Conservation (phyloP, 768 basidiomycete species). For the Basidioascus undulatus region DNA sequence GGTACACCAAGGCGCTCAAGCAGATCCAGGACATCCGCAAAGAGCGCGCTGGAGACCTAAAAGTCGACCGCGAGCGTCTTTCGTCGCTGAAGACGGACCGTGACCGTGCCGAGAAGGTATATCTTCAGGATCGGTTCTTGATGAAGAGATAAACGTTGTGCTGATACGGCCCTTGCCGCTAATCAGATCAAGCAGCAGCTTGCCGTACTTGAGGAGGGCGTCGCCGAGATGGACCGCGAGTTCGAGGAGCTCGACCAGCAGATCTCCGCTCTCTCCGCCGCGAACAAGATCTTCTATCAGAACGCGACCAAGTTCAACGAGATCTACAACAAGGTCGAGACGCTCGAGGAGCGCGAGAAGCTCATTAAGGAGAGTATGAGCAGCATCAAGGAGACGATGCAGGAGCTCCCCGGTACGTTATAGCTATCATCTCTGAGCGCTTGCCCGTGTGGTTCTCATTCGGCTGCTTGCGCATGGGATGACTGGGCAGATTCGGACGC, state of each 20-base stretch:
- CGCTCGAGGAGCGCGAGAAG: constrained; percentile 33
- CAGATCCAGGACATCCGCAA: constrained; percentile 75
- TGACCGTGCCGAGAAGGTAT: constrained; percentile 52
- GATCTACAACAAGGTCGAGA: constrained; percentile 44
- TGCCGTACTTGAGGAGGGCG: constrained; percentile 31
- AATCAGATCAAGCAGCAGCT: constrained; percentile 28
- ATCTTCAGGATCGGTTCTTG: constrained; percentile 2
- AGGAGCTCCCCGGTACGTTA: constrained; percentile 37
- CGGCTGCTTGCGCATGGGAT: too few relatives aligned
- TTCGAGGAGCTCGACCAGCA: constrained; percentile 43
- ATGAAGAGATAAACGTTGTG: neutral
- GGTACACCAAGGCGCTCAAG: constrained; percentile 91
- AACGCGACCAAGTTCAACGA: constrained; percentile 66
- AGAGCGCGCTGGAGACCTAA: constrained; percentile 69
- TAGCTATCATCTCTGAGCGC: neutral
- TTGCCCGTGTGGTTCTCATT: neutral
- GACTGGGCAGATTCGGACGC: constrained; percentile 1
- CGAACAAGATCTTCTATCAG: constrained; percentile 39
- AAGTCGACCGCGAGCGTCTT: constrained; percentile 73
- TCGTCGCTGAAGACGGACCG: constrained; percentile 58
- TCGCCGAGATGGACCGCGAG: constrained; percentile 46
- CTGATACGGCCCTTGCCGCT: constrained; percentile 7
- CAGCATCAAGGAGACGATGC: constrained; percentile 8
- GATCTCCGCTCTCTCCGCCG: constrained; percentile 18
- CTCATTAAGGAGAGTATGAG: constrained; percentile 36